These are phyloP conservation scores for Saccharomycopsis phalli DNA, from an alignment of 1,139 yeast genomes.

Conservation along the genomic window DNA sequence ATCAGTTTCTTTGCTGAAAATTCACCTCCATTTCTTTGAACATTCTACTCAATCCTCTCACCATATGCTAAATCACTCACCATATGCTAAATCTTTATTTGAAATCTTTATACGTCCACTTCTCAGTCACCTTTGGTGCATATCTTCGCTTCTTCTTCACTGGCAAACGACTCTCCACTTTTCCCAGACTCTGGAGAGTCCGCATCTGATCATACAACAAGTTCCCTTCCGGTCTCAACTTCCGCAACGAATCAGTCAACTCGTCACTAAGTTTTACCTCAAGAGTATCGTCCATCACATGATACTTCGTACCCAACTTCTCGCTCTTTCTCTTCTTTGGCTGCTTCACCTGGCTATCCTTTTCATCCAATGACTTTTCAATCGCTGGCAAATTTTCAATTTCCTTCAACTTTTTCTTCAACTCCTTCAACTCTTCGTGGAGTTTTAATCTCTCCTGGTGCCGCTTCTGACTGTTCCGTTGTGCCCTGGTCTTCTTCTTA, in stretches of 20 bases:
- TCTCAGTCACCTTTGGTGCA: slow-evolving; percentile 70
- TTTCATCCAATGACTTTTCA: slow-evolving; percentile 31
- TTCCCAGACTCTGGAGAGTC: slow-evolving; percentile 74
- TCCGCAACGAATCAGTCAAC: slow-evolving; percentile 73
- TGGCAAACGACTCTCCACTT: slow-evolving; percentile 76
- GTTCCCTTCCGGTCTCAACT: slow-evolving; percentile 86
- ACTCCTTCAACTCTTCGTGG: slow-evolving; percentile 46
- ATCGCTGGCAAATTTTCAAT: slow-evolving; percentile 49
- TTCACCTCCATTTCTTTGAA: too few species aligned
- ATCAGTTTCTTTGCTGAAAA: too few species aligned
- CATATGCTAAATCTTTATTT: too few species aligned
- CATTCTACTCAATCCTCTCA: too few species aligned
- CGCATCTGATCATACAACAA: slow-evolving; percentile 75
- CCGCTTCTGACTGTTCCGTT: slow-evolving; percentile 63
- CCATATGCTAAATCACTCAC: too few species aligned
- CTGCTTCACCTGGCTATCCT: slow-evolving; percentile 22
- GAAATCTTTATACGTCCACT: slow-evolving; percentile 88
- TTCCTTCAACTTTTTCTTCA: slow-evolving; percentile 49
- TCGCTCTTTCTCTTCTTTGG: slow-evolving; percentile 27
- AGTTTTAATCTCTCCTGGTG: slow-evolving; percentile 54
- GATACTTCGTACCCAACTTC: slow-evolving; percentile 44
- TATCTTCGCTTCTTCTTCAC: slow-evolving; percentile 57
- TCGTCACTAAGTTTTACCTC: slow-evolving; percentile 90
- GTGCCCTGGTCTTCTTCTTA: slow-evolving; percentile 69
- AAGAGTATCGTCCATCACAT: slow-evolving; percentile 51